Percentiles rank a stretch among this genome's conserved stretches.
These are phyloP conservation scores for Claviceps pusilla DNA, from an alignment of 2,329 filamentous ascomycete species.

Conservation along the genomic window DNA sequence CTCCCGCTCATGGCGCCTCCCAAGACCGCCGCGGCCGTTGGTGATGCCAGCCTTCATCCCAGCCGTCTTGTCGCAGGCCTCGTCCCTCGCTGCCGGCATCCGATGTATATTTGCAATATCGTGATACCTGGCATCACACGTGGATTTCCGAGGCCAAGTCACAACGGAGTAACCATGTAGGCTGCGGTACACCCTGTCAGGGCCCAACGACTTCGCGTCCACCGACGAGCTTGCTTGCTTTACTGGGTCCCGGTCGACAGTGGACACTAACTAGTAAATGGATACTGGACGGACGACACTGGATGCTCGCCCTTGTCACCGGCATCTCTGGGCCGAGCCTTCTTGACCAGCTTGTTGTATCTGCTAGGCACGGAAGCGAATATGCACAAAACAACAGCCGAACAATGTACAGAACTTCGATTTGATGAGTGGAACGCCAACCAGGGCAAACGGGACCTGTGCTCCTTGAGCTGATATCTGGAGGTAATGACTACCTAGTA, in stretches of 20 bases:
- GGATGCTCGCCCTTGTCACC: too few species aligned
- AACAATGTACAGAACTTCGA: not conserved
- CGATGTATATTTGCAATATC: not conserved
- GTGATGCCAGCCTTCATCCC: not conserved
- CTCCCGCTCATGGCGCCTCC: not conserved
- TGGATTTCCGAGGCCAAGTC: not conserved
- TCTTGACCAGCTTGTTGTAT: not conserved
- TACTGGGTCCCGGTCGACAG: too few species aligned
- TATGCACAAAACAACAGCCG: not conserved
- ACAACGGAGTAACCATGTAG: not conserved
- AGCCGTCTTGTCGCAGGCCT: not conserved
- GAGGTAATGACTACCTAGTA: too few species aligned
- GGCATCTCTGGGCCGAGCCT: too few species aligned
- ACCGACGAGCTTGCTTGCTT: not conserved
- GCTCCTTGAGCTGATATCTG: not conserved
- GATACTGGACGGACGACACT: too few species aligned
- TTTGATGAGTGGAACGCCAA: not conserved
- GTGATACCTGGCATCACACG: not conserved
- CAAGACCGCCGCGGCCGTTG: not conserved
- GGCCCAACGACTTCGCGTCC: not conserved
- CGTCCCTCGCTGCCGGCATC: not conserved
- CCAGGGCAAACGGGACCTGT: not conserved
- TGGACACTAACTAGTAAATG: too few species aligned
- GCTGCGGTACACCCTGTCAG: not conserved
- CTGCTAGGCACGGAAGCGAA: not conserved